Base-by-base conservation (phyloP, 805 yeast genomes). In the Candida vaughaniae region DNA sequence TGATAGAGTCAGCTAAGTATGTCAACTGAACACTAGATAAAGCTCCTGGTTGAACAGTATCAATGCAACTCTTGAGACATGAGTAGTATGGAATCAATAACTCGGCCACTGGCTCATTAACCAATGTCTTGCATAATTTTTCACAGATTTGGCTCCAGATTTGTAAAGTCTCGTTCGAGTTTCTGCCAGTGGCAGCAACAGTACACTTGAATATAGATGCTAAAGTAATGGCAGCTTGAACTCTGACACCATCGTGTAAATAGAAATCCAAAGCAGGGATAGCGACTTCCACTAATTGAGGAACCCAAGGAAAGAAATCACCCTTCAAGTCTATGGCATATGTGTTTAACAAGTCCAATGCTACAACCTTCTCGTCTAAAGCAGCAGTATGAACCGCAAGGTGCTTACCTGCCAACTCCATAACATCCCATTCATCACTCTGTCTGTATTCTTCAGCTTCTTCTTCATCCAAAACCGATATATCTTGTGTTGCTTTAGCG, bases 381-480 rank as follows among this genome's bases (percentile, higher is more conserved):
- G 86, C 70, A 9, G 96, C 88, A 3, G 97, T 90, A 56, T 91
- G 95, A 35, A 93, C 88, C 16, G 97, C 98, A 52, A 93, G 79
- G 53, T 87, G 90, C 60, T 88, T 90, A 36, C 98, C 99, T 20
- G 87, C 80, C 30, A 90, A 69, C 49, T 88, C 88, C 37, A 93
- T 81, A 31, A 93, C 93, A 54, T 93, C 98, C 93, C 96, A 93
- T 44, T 89, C 96, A 36, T 89, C 95, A 51, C 87, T 85, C 53
- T 80, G 82, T 49, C 80, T 84, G 46, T 78, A 78, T 47, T 85
- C 86, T 33, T 85, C 93, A 20, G 80, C 75, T 39, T 95, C 95
- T 41, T 83, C 90, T 47, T 90, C 96, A 50, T 91, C 98, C 36
- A 93, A 76, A 31, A 93, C 66, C 27, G 91, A 82, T 39, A 91